Percentiles rank a stretch among this genome's conserved stretches.
Evolutionary conservation across 106 monocot genomes (phyloP).

Genomic region (Cymbidium sinense): DNA sequence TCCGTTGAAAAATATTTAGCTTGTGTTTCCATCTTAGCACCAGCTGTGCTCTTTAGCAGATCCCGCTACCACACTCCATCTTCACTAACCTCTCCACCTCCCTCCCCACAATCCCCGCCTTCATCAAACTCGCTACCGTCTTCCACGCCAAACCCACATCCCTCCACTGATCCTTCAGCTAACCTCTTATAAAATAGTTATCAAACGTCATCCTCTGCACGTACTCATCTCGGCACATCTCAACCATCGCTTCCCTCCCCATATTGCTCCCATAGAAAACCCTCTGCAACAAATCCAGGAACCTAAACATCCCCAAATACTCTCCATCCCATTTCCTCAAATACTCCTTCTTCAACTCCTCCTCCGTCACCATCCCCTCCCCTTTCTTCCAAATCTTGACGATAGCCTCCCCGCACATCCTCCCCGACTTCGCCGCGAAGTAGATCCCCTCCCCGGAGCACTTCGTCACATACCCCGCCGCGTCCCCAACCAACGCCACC

Average conservation of each 20-base stretch:
- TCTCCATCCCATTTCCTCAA: constrained; percentile 63
- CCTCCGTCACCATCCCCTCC: constrained; percentile 40
- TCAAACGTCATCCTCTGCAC: constrained; percentile 91
- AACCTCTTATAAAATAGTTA: constrained; percentile 70
- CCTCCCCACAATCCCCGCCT: constrained; percentile 36
- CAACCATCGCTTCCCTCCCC: constrained; percentile 79
- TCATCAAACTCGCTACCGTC: constrained; percentile 39
- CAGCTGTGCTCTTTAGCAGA: background rate
- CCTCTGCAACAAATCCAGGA: constrained; percentile 61
- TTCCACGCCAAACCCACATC: constrained; percentile 49
- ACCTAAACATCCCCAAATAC: constrained; percentile 54
- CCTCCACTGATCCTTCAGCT: constrained; percentile 31
- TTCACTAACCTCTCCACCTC: constrained; percentile 26
- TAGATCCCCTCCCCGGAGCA: constrained; percentile 92
- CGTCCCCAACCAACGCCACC: constrained; percentile 83
- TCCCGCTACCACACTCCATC: background rate
- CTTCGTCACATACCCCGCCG: constrained; percentile 83
- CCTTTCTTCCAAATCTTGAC: constrained; percentile 33
- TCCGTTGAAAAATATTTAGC: too few species aligned
- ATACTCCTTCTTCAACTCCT: constrained; percentile 50
- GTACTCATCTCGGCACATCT: constrained; percentile 81
- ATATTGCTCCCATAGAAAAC: constrained; percentile 74
- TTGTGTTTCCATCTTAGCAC: background rate
- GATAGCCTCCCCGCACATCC: constrained; percentile 81
- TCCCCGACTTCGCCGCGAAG: constrained; percentile 81